Evolutionary conservation across 257 asterid species (phyloP), one percentile per base, ranked within the genome.

Genomic region (Ocimum tenuiflorum): DNA sequence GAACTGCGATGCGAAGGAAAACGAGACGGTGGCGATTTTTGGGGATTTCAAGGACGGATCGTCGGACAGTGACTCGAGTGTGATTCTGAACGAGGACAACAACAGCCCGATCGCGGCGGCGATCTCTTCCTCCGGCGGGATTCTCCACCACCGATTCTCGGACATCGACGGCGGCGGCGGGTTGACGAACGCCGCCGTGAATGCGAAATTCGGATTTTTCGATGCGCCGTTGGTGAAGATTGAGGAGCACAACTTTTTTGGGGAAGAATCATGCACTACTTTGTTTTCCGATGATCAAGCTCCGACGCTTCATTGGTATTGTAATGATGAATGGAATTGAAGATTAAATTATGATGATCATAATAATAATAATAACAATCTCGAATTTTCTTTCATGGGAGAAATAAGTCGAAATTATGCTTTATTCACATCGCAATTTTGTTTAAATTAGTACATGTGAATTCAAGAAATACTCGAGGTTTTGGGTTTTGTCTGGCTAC

Each of bases 211-310:
- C 76, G 68, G 46, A 64, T 67, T 19, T 73, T 8, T 22, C 85
- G 73, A n/a, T 45, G 71, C 88, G 33, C 95, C 81, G 75, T 73
- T 78, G 39, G 94, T 91, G 51, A 88, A 88, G 71, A 78, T 88
- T 46, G 98, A 88, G 74, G 96, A 91, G 70, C 95, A 86, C 52
- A 85, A 86, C 62, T 91, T 91, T 63, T 78, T 86, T 42, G 86
- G 83, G 0, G 98, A 91, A 36, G 97, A 91, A 27, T 76, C 91
- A 0, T 91, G 97, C 87, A 83, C 81, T 46, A 77, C 78, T 57
- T 61, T 91, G 71, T 88, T 91, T 56, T 60, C 88, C 18, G 98
- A 91, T 53, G 96, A 86, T 42, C 96, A 88, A 68, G 80, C 98
- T 60, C 98, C 98, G 2, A 79, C 86, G 11, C 94, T 91, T 43